Base-by-base conservation (phyloP, 1,284 basidiomycete species). In the Apiotrichum brassicae region DNA sequence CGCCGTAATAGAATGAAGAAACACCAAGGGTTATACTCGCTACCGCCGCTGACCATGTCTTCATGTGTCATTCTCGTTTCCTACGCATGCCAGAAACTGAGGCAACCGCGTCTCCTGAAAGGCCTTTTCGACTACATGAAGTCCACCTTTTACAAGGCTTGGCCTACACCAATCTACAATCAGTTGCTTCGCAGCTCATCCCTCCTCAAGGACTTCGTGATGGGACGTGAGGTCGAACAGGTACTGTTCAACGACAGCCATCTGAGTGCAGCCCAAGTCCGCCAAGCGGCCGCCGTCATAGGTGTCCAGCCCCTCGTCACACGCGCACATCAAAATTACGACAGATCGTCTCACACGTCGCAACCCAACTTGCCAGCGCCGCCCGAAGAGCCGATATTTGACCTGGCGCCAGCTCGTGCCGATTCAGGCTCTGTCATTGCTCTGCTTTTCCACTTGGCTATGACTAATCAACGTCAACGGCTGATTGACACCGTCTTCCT, bases 11-110 rank as follows among this genome's bases (percentile, higher is more conserved):
- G n/a, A n/a, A n/a, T n/a, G n/a, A n/a, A n/a, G n/a, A n/a, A n/a
- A n/a, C n/a, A n/a, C n/a, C n/a, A n/a, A n/a, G n/a, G n/a, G 40
- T 18, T 72, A 70, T 46, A 58, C 62, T 52, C 54, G 68, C 6
- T 63, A 59, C 4, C n/a, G n/a, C 66, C 66, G 1, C 58, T 75
- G 12, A 55, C 49, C 0, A 61, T 62, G 52, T 44, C 49, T 11
- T 63, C 68, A 14, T 63, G 61, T 43, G 47, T 60, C 6, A 54
- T 65, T 6, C 62, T 75, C 6, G 51, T 72, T 22, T 45, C 54
- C 16, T 72, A 72, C 49, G 63, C 63, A 4, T 40, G 69, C 8
- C 41, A 53, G 16, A 46, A 49, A 11, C 49, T 71, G 22, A 43
- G 51, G 22, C 45, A 53, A 43, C 63, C 68, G 1, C 48, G 42